Evolutionary conservation across 306 rosid species (phyloP), one percentile per base, ranked within the genome.

Genomic region (Acacia confusa): DNA sequence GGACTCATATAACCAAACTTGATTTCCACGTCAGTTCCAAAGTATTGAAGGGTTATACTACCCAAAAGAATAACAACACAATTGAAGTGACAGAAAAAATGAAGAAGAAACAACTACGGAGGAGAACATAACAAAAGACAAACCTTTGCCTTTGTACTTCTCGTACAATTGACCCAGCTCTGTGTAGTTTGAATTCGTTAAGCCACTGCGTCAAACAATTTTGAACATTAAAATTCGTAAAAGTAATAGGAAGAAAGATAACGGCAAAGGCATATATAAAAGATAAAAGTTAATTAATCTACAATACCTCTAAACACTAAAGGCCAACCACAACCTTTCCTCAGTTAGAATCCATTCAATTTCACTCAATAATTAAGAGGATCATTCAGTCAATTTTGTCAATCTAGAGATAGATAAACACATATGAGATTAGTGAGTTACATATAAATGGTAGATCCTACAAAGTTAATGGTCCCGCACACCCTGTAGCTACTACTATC

Each of bases 131-230:
- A 82, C 6, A 80, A 41, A 82, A 45, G 65, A 77, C 70, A 77
- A 95, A 95, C 99, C 99, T 86, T 93, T 93, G 58, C 52, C 82
- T 81, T 92, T 95, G 92, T 95, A 92, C 76, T 93, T 92, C 52
- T 86, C 98, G 69, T 95, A 95, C 91, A 95, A 13, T 80, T 95
- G 93, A 70, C 60, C 81, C 86, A 95, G 96, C 89, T 95, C 98
- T 4, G 99, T 93, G 91, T 95, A 95, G 83, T 95, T 95, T 12
- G 99, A 92, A 84, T 92, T 92, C 72, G 98, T 92, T 93, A 95
- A 91, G 84, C 99, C 99, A 93, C 99, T 93, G 91, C 90, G 88
- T 85, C 76, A 76, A 72, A 85, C 84, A 68, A 25, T 4, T 70
- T 7, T 3, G 28, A 76, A 61, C 61, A 55, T 78, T 60, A 85